Percentiles rank a stretch among this genome's conserved stretches.
Evolutionary conservation across 2,329 filamentous ascomycete genomes (phyloP).

Genomic region (Camptophora hylomeconis): DNA sequence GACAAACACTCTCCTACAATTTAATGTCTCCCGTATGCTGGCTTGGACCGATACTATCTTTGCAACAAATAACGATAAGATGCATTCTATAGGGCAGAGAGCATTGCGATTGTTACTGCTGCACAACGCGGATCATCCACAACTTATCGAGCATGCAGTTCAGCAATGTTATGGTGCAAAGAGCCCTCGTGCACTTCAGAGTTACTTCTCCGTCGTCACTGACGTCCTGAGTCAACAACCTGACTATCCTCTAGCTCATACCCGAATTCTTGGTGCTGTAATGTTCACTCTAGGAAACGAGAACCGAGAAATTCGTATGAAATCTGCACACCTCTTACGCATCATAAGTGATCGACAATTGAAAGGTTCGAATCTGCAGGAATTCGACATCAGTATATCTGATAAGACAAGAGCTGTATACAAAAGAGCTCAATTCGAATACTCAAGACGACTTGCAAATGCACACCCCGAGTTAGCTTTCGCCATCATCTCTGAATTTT

Average conservation of each 20-base stretch:
- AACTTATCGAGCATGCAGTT: constrained; percentile 79
- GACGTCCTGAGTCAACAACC: constrained; percentile 72
- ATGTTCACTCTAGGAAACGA: constrained; percentile 89
- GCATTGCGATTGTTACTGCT: constrained; percentile 81
- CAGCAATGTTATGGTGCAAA: constrained; percentile 79
- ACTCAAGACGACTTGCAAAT: constrained; percentile 77
- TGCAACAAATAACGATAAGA: constrained; percentile 77
- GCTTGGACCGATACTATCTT: constrained; percentile 95
- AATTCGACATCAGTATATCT: constrained; percentile 95
- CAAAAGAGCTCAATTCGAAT: constrained; percentile 93
- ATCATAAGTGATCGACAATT: constrained; percentile 71
- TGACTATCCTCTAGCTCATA: constrained; percentile 76
- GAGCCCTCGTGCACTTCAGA: constrained; percentile 70
- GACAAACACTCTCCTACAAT: constrained; percentile 74
- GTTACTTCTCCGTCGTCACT: constrained; percentile 87
- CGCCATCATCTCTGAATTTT: constrained; percentile 91
- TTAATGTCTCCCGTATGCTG: constrained; percentile 84
- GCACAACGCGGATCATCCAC: constrained; percentile 77
- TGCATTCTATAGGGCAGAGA: constrained; percentile 76
- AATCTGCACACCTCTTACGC: constrained; percentile 69
- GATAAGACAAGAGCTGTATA: constrained; percentile 98
- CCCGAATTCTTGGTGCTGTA: constrained; percentile 78
- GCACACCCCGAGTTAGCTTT: constrained; percentile 85
- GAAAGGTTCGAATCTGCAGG: constrained; percentile 81
- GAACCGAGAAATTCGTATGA: constrained; percentile 75